Percentiles rank a stretch among this genome's conserved stretches.
phyloP scores from a whole-genome alignment of 2,329 filamentous ascomycete genomes.

The Trichoderma cornu-damae region DNA sequence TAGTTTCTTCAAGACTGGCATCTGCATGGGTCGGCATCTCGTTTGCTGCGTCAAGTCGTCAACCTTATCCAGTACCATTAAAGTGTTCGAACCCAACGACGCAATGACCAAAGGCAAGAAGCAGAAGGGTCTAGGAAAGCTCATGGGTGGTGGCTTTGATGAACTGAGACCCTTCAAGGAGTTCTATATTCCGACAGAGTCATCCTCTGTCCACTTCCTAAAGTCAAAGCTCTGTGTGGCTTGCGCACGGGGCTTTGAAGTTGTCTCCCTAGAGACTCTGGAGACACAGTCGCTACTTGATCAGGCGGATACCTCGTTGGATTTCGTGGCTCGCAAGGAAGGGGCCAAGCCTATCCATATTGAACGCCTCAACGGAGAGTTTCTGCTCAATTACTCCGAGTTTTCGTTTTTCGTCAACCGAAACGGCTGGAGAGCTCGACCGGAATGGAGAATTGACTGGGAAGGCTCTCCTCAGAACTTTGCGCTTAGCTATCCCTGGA shows the following conservation, averaged over 20 bases:
- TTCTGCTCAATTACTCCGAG: conserved; percentile 95
- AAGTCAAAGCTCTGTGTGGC: conserved; percentile 95
- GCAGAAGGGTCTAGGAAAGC: conserved; percentile 90
- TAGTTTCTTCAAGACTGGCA: conserved; percentile 97
- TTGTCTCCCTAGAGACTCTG: conserved; percentile 93
- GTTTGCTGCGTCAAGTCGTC: conserved; percentile 96
- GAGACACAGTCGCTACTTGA: conserved; percentile 96
- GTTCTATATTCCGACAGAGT: conserved; percentile 97
- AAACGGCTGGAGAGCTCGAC: conserved; percentile 92
- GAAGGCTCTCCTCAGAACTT: conserved; percentile 90
- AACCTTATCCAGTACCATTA: conserved; percentile 90
- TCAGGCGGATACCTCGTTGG: conserved; percentile 93
- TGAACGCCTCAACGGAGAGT: conserved; percentile 93
- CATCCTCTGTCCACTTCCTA: conserved; percentile 96
- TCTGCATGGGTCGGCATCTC: conserved; percentile 87
- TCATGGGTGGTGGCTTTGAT: conserved; percentile 90
- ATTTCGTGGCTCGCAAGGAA: conserved; percentile 92
- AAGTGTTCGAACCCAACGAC: conserved; percentile 98
- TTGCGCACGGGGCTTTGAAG: conserved; percentile 92
- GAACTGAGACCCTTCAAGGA: conserved; percentile 97
- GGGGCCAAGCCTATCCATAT: conserved; percentile 94
- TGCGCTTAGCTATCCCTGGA: conserved; percentile 93
- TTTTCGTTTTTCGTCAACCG: conserved; percentile 99
- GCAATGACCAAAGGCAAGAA: conserved; percentile 90
- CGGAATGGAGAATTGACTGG: conserved; percentile 97